Conservation (phyloP, 768 basidiomycete genomes). For the Collybiopsis luxurians region DNA sequence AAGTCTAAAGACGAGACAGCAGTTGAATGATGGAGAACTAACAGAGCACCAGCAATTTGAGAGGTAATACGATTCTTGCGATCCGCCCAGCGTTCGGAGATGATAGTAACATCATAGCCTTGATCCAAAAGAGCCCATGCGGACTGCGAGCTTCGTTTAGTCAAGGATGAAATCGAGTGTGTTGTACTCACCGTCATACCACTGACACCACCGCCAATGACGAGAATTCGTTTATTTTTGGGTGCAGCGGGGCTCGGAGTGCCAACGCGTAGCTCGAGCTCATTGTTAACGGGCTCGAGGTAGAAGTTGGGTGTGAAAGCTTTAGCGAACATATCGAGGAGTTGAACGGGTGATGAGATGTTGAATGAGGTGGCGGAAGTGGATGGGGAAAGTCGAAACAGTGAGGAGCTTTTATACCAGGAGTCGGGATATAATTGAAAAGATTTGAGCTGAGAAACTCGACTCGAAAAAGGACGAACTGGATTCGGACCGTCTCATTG, state of each 20-base stretch:
- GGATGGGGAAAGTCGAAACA: neutral
- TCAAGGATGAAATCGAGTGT: neutral
- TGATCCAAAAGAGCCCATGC: slow-evolving; percentile 32
- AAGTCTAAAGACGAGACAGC: neutral
- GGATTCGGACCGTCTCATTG: no score
- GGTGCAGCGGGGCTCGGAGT: slow-evolving; percentile 3
- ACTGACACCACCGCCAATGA: slow-evolving; percentile 7
- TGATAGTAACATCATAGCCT: slow-evolving; percentile 32
- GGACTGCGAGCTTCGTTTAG: slow-evolving; percentile 9
- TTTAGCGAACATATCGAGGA: slow-evolving; percentile 1
- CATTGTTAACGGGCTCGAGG: slow-evolving; percentile 1
- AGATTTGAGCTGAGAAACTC: no score
- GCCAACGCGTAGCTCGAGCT: neutral
- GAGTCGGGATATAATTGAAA: no score
- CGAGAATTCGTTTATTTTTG: slow-evolving; percentile 1
- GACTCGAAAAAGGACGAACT: no score
- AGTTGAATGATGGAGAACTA: slow-evolving; percentile 4
- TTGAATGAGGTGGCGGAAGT: neutral
- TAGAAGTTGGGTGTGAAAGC: slow-evolving; percentile 2
- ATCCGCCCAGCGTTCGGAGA: slow-evolving; percentile 23
- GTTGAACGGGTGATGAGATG: neutral
- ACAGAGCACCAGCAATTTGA: slow-evolving; percentile 27
- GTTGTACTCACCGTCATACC: neutral
- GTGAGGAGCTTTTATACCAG: neutral
- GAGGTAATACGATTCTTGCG: slow-evolving; percentile 18